A percentile compares a stretch with the other conserved stretches of the same genome.
Conservation (phyloP, 2,329 filamentous ascomycete species). For the Tolypocladium inflatum region DNA sequence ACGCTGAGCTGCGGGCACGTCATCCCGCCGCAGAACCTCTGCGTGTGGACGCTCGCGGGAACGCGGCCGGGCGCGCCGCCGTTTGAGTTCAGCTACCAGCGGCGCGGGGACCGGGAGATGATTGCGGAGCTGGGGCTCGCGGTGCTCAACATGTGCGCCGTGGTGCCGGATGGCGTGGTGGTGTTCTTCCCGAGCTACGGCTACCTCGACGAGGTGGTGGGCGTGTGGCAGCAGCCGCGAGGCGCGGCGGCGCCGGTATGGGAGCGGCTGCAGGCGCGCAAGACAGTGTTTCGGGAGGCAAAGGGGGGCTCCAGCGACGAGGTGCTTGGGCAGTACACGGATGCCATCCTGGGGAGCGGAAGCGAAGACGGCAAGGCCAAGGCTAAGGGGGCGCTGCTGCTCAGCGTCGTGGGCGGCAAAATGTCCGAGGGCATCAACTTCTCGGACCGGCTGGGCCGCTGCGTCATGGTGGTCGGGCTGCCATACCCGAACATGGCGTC, state of each 20-base stretch:
- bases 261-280: constrained; percentile 47
- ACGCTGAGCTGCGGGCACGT: constrained; percentile 93
- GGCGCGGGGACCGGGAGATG: constrained; percentile 58
- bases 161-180: constrained; percentile 81
- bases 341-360: constrained; percentile 49
- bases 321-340: constrained; percentile 62
- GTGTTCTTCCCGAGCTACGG: constrained; percentile 94
- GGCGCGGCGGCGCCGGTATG: constrained; percentile 36
- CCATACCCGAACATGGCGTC: constrained; percentile 88
- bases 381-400: constrained; percentile 60
- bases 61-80: constrained; percentile 30
- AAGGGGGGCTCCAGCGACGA: constrained; percentile 54
- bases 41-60: constrained; percentile 60
- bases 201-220: constrained; percentile 69
- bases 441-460: constrained; percentile 78
- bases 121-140: constrained; percentile 66
- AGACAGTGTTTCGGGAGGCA: constrained; percentile 52
- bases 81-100: constrained; percentile 85
- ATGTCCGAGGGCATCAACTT: constrained; percentile 99
- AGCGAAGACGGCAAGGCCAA: not conserved
- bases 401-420: constrained; percentile 89
- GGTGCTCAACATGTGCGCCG: constrained; percentile 59
- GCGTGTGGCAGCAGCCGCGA: constrained; percentile 44
- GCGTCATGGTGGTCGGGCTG: constrained; percentile 82
- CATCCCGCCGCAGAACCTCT: constrained; percentile 72